Conservation (phyloP, 345 rosid genomes). For the Microcos paniculata region DNA sequence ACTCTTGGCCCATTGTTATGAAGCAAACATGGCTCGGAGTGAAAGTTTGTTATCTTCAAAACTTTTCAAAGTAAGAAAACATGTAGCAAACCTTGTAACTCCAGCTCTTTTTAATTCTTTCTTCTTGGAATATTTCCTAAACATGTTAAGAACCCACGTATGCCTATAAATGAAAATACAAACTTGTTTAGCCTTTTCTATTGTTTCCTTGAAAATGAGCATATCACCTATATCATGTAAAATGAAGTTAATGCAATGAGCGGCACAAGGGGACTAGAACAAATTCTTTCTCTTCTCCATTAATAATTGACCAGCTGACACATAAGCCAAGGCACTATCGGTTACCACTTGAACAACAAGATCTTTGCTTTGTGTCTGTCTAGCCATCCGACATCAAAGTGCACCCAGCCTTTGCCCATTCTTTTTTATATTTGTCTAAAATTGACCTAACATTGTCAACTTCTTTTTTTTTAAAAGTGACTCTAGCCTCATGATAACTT, state of each 20-base stretch:
- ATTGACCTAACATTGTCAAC: too few species aligned
- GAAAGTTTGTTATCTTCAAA: too few species aligned
- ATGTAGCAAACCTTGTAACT: too few species aligned
- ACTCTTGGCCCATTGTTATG: too few species aligned
- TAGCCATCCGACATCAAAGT: not conserved
- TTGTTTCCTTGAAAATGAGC: not conserved
- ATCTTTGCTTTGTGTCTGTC: not conserved
- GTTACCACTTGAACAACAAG: not conserved
- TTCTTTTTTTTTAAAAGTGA: not conserved
- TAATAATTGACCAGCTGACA: not conserved
- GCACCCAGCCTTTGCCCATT: not conserved
- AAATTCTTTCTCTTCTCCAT: not conserved
- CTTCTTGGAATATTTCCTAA: too few species aligned
- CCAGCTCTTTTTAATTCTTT: too few species aligned
- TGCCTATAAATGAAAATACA: too few species aligned
- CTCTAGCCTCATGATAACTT: too few species aligned
- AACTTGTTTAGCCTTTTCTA: not conserved
- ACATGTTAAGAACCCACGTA: too few species aligned
- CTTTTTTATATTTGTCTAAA: too few species aligned
- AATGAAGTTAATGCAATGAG: not conserved
- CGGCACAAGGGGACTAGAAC: not conserved
- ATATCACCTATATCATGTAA: not conserved
- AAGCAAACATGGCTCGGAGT: too few species aligned
- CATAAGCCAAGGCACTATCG: not conserved
- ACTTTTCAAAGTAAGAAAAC: too few species aligned